phyloP scores from a whole-genome alignment of 345 rosid genomes.

The Viola odorata region DNA sequence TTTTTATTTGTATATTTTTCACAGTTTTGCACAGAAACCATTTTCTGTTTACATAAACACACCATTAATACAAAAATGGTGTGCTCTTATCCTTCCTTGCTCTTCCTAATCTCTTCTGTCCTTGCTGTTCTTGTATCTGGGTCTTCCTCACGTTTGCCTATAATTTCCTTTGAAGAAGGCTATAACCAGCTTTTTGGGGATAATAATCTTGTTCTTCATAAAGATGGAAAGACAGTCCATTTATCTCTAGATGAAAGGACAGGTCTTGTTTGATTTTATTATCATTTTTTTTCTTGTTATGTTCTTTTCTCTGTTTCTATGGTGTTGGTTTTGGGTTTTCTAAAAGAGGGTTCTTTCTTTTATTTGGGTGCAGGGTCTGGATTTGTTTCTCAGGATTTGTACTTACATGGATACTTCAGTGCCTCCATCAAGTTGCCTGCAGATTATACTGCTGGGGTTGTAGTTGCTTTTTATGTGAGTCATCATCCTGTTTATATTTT shows the following conservation, averaged over 20 bases:
- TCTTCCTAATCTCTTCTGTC: slow-evolving; percentile 29
- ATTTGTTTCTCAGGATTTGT: slow-evolving; percentile 88
- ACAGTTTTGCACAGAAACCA: neutral
- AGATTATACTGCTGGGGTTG: slow-evolving; percentile 97
- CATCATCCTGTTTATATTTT: neutral
- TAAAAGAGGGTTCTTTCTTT: neutral
- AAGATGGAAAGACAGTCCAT: slow-evolving; percentile 78
- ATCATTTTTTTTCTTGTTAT: neutral
- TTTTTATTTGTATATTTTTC: slow-evolving; percentile 1
- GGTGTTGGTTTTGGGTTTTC: neutral
- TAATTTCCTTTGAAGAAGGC: slow-evolving; percentile 80
- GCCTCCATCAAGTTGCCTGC: slow-evolving; percentile 88
- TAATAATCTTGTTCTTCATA: slow-evolving; percentile 58
- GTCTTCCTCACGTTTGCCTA: slow-evolving; percentile 44
- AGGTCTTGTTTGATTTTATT: slow-evolving; percentile 29
- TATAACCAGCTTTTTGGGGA: slow-evolving; percentile 88
- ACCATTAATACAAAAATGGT: slow-evolving; percentile 23
- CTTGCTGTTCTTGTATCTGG: slow-evolving; percentile 52
- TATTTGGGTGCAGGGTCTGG: slow-evolving; percentile 76
- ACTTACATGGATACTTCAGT: slow-evolving; percentile 91
- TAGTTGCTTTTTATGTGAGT: slow-evolving; percentile 97
- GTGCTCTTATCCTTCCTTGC: slow-evolving; percentile 19
- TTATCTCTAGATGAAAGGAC: slow-evolving; percentile 82
- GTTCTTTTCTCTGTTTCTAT: neutral
- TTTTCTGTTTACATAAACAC: neutral